Percentiles rank a stretch among this genome's conserved stretches.
phyloP scores from a whole-genome alignment of 2,329 filamentous ascomycete genomes.

The Penicillium sp. region DNA sequence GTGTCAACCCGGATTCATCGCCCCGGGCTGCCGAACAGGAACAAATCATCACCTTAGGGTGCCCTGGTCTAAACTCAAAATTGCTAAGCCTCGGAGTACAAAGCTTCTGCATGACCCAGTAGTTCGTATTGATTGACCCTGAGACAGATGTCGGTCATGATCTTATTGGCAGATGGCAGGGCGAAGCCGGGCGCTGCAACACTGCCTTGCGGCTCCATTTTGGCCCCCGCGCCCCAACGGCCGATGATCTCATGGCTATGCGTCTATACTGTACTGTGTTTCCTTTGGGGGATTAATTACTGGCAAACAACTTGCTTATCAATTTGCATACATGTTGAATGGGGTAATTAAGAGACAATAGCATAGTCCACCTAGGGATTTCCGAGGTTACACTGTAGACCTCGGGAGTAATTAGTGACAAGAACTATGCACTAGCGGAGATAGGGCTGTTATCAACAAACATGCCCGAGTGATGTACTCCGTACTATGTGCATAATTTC shows the following conservation, averaged over 20 bases:
- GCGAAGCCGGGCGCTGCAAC: slow-evolving; percentile 4
- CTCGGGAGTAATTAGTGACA: too few relatives aligned
- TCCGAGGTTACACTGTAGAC: too few relatives aligned
- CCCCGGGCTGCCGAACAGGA: neutral
- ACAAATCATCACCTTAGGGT: neutral
- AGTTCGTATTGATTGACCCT: neutral
- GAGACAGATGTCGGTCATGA: neutral
- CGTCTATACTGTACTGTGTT: neutral
- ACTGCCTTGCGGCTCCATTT: slow-evolving; percentile 6
- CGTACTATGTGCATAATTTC: too few relatives aligned
- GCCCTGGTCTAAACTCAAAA: neutral
- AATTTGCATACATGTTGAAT: too few relatives aligned
- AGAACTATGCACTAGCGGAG: too few relatives aligned
- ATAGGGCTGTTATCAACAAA: too few relatives aligned
- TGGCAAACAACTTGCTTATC: too few relatives aligned
- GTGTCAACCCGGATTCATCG: too few relatives aligned
- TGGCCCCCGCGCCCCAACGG: neutral
- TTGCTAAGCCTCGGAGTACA: neutral
- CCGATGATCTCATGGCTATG: neutral
- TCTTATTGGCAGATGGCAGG: neutral
- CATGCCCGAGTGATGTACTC: too few relatives aligned
- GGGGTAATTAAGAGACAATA: too few relatives aligned
- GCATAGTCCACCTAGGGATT: too few relatives aligned
- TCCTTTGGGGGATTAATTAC: neutral
- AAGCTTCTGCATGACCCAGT: neutral